Percentiles rank a stretch among this genome's conserved stretches.
Conservation (phyloP, 495 filamentous ascomycete species). For the Neurospora sp. region DNA sequence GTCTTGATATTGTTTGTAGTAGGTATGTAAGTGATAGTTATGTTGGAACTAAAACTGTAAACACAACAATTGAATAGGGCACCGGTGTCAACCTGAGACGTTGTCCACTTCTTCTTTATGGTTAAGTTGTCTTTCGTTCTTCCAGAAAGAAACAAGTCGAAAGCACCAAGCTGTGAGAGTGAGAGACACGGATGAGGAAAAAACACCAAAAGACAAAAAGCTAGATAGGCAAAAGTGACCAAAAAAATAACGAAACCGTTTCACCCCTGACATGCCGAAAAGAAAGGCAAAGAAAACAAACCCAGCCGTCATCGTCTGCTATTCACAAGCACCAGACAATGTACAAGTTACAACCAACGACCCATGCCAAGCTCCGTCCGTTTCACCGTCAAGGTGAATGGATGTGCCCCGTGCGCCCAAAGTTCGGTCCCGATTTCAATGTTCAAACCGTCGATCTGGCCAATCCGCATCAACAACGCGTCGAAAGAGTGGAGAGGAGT, state of each 20-base stretch:
- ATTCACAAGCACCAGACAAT: background rate
- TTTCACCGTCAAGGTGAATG: background rate
- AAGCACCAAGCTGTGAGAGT: no score
- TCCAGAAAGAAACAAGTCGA: no score
- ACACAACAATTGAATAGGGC: no score
- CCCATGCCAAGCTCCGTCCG: background rate
- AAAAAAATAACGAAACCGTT: background rate
- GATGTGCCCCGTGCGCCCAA: background rate
- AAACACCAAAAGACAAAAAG: background rate
- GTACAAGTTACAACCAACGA: background rate
- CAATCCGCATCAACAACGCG: background rate
- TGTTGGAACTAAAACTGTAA: no score
- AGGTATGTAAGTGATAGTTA: no score
- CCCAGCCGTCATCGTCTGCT: background rate
- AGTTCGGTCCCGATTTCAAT: background rate
- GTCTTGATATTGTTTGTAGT: no score
- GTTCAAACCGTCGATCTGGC: background rate
- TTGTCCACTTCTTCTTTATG: no score
- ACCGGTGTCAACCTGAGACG: no score
- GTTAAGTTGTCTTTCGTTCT: no score
- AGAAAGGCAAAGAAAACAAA: background rate
- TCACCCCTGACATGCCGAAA: background rate
- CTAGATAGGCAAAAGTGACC: background rate
- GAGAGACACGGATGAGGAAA: background rate
- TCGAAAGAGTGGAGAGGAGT: background rate